A percentile compares a stretch with the other conserved stretches of the same genome.
These are phyloP conservation scores for Sphagnum contortum DNA, from an alignment of 225 moss, liverwort and hornwort species.

Conservation along the genomic window DNA sequence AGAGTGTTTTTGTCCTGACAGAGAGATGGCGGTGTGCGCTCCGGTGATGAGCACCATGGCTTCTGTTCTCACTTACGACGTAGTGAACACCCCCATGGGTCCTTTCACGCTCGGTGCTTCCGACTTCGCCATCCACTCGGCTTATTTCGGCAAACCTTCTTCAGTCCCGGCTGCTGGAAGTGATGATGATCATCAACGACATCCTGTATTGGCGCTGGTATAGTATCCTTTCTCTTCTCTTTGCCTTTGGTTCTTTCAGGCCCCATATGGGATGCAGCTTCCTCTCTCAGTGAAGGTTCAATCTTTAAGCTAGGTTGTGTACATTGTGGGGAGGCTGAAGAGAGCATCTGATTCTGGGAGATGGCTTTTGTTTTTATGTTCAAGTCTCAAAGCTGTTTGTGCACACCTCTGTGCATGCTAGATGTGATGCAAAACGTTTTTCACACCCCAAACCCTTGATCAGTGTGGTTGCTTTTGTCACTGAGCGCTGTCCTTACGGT, in stretches of 20 bases:
- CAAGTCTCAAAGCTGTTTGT: too few relatives aligned
- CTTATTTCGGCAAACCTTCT: conserved; percentile 34
- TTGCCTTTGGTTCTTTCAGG: background rate
- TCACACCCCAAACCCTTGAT: too few relatives aligned
- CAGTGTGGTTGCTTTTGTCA: too few relatives aligned
- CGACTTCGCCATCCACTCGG: conserved; percentile 33
- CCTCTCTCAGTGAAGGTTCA: too few relatives aligned
- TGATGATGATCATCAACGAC: conserved; percentile 4
- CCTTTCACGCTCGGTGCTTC: conserved; percentile 48
- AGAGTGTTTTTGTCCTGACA: too few relatives aligned
- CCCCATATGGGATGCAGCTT: background rate
- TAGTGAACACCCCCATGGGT: conserved; percentile 45
- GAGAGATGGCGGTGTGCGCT: background rate
- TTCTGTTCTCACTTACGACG: conserved; percentile 20
- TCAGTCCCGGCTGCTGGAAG: conserved; percentile 1
- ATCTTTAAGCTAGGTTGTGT: too few relatives aligned
- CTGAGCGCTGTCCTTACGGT: too few relatives aligned
- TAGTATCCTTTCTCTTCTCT: background rate
- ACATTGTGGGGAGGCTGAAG: too few relatives aligned
- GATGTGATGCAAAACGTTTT: too few relatives aligned
- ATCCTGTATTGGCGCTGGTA: conserved; percentile 35
- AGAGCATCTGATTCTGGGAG: too few relatives aligned
- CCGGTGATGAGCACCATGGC: conserved; percentile 10
- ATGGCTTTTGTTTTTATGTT: too few relatives aligned
- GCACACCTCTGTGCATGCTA: too few relatives aligned